Base-by-base conservation (phyloP, 2,329 filamentous ascomycete species). In the Keithomyces neogunnii region DNA sequence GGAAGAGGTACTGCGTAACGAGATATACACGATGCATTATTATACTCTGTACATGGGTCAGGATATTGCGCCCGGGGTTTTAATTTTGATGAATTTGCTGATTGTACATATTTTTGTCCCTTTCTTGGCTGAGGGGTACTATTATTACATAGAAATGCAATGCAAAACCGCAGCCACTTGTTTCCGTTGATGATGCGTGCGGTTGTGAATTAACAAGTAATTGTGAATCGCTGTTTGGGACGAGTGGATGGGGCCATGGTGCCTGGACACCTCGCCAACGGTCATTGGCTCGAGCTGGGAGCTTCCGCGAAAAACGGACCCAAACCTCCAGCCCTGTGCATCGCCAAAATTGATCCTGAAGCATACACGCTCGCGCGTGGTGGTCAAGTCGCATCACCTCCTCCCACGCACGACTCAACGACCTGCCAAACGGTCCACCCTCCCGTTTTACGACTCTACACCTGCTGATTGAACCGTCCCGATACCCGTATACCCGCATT, bases 211-310 rank as follows among this genome's bases (percentile, higher is more conserved):
- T 11, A 35, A 35, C 33, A 7, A 35, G 6, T 11, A 35, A 35
- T 11, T 35, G 33, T 35, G 2, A 35, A 35, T 11, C 11, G 2
- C 6, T 11, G 6, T 11, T 35, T 35, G 19, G 19, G 19, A 19
- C 19, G 19, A 19, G 19, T 19, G 19, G 19, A 1, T 19, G 19
- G 19, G 19, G 19, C 19, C 19, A 19, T 19, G 19, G 19, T 19
- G 19, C 19, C 19, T 19, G 19, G 19, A 19, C 19, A 19, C 19
- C 19, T n/a, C 4, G 46, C 8, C 46, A 5, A 13, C 44, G 52
- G 42, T 65, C 57, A 69, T 69, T 69, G 66, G 66, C 7, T 55
- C 52, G 58, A 69, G 66, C 66, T 69, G 51, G 47, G 52, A 57
- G 57, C 39, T 46, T 38, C 26, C 10, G 6, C 19, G n/a, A n/a